Evolutionary conservation across 2,329 filamentous ascomycete genomes (phyloP), one percentile per base, ranked within the genome.

Genomic region (Claviceps paspali): DNA sequence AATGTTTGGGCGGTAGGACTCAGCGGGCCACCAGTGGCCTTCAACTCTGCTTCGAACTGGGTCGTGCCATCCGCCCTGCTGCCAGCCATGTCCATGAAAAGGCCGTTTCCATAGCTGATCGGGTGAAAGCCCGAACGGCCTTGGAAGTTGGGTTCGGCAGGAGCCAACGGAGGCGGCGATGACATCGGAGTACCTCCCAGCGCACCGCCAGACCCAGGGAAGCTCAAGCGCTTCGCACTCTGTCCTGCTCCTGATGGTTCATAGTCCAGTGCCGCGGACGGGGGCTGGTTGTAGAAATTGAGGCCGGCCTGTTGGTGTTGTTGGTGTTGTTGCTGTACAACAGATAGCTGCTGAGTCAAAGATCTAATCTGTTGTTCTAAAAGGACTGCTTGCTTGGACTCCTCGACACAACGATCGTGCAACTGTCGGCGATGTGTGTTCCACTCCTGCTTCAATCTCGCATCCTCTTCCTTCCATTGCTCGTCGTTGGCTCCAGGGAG

Each of bases 1-100:
- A 88, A 63, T 12, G 78, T 70, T 21, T 80, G 76, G 2, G 82
- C 83, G 4, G 80, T 81, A 2, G 83, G 83, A 48, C 81, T 87
- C 53, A 88, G 71, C 1, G 80, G 80, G 2, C 79, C 82, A 21
- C 73, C 76, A 14, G 67, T 70, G 3, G 65, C 65, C 40, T 73
- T 72, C 4, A 79, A 59, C 14, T 80, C 76, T 2, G 73, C 68
- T 23, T 82, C 78, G 5, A 72, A 73, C 38, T 76, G 64, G 8
- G 54, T 48, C 43, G 64, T 47, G 43, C 61, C 47, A 8, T 44
- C 41, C 17, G 50, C 47, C 29, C 66, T 63, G 3, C 57, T 49
- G 3, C 57, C 48, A 1, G 62, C 57, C 29, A 64, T 54, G 33
- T 68, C 65, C 53, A 70, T 63, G 35, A 68, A 77, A 6, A 72